Evolutionary conservation across 192 early-diverging fungal genomes (phyloP).

Genomic region (Piromyces finnis): DNA sequence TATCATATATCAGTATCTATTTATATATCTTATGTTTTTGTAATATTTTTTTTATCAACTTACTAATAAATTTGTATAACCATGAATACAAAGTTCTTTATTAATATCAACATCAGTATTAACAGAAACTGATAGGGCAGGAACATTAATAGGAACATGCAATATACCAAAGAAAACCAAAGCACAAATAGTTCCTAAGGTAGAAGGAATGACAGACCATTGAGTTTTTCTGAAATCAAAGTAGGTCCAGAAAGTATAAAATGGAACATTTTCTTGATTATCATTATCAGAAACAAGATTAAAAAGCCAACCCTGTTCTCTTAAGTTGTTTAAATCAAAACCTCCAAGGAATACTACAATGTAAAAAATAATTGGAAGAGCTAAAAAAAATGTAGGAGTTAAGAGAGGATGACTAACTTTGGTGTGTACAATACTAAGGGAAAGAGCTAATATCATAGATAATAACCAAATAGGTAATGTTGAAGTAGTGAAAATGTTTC

Average conservation of each 20-base stretch:
- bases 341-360: constrained; percentile 31
- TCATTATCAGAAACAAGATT: constrained; percentile 20
- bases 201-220: constrained; percentile 19
- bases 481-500: constrained; percentile 43
- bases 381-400: constrained; percentile 77
- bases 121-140: constrained; percentile 81
- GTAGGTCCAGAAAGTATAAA: constrained; percentile 78
- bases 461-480: constrained; percentile 64
- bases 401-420: constrained; percentile 56
- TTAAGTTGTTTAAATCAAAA: constrained; percentile 40
- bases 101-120: constrained; percentile 74
- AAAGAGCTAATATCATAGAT: constrained; percentile 23
- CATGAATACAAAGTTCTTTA: constrained; percentile 82
- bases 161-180: constrained; percentile 37
- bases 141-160: constrained; percentile 95
- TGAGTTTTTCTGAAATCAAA: constrained; percentile 21
- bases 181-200: constrained; percentile 1
- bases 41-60: constrained; percentile 12
- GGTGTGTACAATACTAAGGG: constrained; percentile 30
- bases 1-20: too few relatives aligned
- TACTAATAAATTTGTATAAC: constrained; percentile 68
- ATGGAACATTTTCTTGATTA: constrained; percentile 48
- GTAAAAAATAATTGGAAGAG: constrained; percentile 65
- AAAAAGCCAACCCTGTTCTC: constrained; percentile 5
- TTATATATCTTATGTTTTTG: too few relatives aligned